Conservation (phyloP, 2,329 filamentous ascomycete genomes). For the Tolypocladium nubicola region DNA sequence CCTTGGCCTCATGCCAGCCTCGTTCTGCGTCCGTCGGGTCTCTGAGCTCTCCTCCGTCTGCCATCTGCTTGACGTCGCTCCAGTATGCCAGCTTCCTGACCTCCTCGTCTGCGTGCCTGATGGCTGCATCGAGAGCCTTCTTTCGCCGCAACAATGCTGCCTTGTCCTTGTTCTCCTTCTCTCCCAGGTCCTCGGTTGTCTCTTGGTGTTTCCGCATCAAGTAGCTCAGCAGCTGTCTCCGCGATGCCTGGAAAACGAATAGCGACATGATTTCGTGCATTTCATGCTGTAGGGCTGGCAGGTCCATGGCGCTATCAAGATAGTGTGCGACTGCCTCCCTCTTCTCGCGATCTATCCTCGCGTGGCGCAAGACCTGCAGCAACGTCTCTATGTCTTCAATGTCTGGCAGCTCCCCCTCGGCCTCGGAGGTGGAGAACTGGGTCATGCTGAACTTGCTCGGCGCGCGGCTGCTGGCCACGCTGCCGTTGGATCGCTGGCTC, state of each 20-base stretch:
- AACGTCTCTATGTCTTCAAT: conserved; percentile 58
- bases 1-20: conserved; percentile 24
- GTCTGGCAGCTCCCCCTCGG: conserved; percentile 45
- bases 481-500: conserved; percentile 19
- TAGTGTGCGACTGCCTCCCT: conserved; percentile 75
- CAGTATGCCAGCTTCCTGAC: conserved; percentile 77
- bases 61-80: conserved; percentile 69
- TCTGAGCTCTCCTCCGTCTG: conserved; percentile 37
- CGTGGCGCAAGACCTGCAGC: conserved; percentile 54
- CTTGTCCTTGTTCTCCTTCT: conserved; percentile 23
- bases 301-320: conserved; percentile 65
- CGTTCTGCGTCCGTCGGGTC: conserved; percentile 29
- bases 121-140: conserved; percentile 61
- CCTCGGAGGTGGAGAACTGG: conserved; percentile 26
- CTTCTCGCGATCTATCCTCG: conserved; percentile 84
- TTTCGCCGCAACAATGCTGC: conserved; percentile 32
- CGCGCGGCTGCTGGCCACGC: conserved; percentile 19
- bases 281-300: conserved; percentile 61
- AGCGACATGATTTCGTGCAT: conserved; percentile 80
- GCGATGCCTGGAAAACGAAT: conserved; percentile 83
- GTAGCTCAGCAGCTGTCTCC: conserved; percentile 62
- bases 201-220: conserved; percentile 50
- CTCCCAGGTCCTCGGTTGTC: conserved; percentile 24
- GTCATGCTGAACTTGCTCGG: conserved; percentile 26
- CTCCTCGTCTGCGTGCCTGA: conserved; percentile 69